Base-by-base conservation (phyloP, 2,329 filamentous ascomycete genomes). In the Epichloe brachyelytri region DNA sequence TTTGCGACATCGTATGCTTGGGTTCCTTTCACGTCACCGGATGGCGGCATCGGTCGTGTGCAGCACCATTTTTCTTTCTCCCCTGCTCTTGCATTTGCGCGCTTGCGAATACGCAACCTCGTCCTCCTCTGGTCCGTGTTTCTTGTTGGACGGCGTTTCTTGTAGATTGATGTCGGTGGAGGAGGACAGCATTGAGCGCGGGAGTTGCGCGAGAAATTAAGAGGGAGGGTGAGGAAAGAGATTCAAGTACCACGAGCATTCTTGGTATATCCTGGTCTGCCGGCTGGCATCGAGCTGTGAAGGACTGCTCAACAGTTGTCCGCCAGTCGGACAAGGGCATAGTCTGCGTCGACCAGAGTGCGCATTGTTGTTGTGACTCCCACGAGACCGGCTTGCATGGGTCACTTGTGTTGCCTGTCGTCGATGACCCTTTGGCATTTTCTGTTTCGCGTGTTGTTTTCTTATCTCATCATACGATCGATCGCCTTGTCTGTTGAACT, bases 271-370 rank as follows among this genome's bases (percentile, higher is more conserved):
- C 11, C 26, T 34, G 38, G 14, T 19, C 38, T 44, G 49, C 17
- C 49, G 46, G 46, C 52, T 47, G 46, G 46, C 43, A 34, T 38
- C 47, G 39, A 48, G 43, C 47, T 48, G 53, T 38, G 15, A 36
- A 26, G 40, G 50, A 14, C 38, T 43, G 53, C 36, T 46, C 17
- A 39, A 48, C 50, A 48, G 44, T 41, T 33, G 50, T 43, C 40
- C 4, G 44, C 39, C 43, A 36, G 50, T 45, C 40, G 26, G 26
- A 20, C 47, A 43, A 38, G 43, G 4, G 15, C 17, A 43, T 33
- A 12, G 11, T 39, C 36, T 6, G 45, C 19, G n/a, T 19, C 37
- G 46, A 22, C 26, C 46, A 43, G 30, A 49, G 36, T 30, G 46
- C 37, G 26, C 46, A 48, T 40, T 34, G 22, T 41, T 43, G 34